These are phyloP conservation scores for Penicillium odoratum DNA, from an alignment of 495 filamentous ascomycete genomes.

Conservation along the genomic window DNA sequence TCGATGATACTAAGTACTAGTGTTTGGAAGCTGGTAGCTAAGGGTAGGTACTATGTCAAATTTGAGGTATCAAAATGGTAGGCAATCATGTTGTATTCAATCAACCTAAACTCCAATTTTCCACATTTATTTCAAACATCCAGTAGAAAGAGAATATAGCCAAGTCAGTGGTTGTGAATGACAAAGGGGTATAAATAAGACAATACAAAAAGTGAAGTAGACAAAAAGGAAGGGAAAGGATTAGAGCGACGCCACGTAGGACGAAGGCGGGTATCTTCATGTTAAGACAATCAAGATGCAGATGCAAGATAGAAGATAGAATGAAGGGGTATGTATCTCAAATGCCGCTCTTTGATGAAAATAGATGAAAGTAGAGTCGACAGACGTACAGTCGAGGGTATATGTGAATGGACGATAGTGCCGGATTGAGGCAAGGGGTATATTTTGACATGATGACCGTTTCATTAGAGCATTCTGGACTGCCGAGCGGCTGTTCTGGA, in stretches of 20 bases:
- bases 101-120: not conserved
- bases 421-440: not conserved
- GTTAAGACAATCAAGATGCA: constrained; percentile 7
- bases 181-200: constrained; percentile 17
- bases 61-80: not conserved
- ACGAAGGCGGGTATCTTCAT: constrained; percentile 8
- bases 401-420: not conserved
- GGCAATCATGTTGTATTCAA: not conserved
- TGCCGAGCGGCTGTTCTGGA: constrained; percentile 16
- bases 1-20: too few species aligned
- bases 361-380: not conserved
- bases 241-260: constrained; percentile 4
- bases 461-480: constrained; percentile 19
- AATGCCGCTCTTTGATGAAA: not conserved
- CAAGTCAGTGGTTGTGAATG: not conserved
- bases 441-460: constrained; percentile 1
- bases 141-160: not conserved
- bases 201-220: constrained; percentile 6
- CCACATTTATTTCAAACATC: not conserved
- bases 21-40: too few species aligned
- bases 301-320: not conserved
- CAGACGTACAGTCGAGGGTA: constrained; percentile 7
- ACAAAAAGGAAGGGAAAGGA: not conserved
- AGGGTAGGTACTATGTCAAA: too few species aligned
- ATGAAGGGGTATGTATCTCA: not conserved